Evolutionary conservation across 768 basidiomycete species (phyloP).

Genomic region (Boletus huronensis): DNA sequence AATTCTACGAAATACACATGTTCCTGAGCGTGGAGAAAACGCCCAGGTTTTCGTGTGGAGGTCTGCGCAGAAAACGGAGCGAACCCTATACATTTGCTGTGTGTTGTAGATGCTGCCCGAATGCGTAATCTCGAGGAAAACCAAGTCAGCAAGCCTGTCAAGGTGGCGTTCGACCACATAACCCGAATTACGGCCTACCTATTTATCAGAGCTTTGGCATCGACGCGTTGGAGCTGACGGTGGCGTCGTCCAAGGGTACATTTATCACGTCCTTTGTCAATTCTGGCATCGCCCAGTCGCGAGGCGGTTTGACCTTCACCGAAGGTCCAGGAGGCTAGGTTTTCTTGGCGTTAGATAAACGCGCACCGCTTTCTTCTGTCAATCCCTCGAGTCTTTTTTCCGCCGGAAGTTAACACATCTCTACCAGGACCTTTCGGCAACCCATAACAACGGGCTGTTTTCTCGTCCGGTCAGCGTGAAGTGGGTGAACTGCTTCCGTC

Average conservation of each 20-base stretch:
- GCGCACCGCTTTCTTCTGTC: not conserved
- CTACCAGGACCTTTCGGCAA: too few relatives aligned
- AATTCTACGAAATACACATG: not conserved
- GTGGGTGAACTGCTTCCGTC: not conserved
- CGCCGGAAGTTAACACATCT: not conserved
- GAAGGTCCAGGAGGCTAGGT: not conserved
- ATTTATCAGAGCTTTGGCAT: not conserved
- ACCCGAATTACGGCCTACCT: not conserved
- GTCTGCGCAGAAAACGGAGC: not conserved
- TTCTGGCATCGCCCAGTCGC: not conserved
- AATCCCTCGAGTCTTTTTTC: not conserved
- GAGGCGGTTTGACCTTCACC: not conserved
- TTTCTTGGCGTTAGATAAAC: not conserved
- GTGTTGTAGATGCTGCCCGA: not conserved
- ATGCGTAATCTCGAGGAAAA: not conserved
- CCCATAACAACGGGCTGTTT: not conserved
- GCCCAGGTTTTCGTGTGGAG: not conserved
- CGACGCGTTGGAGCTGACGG: not conserved
- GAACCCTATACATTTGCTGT: not conserved
- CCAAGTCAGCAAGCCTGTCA: not conserved
- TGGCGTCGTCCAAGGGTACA: not conserved
- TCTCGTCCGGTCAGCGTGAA: not conserved
- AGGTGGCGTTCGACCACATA: not conserved
- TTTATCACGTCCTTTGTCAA: not conserved
- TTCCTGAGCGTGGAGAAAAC: too few relatives aligned